These are phyloP conservation scores for Plantago elongata DNA, from an alignment of 257 asterid species.

Conservation along the genomic window DNA sequence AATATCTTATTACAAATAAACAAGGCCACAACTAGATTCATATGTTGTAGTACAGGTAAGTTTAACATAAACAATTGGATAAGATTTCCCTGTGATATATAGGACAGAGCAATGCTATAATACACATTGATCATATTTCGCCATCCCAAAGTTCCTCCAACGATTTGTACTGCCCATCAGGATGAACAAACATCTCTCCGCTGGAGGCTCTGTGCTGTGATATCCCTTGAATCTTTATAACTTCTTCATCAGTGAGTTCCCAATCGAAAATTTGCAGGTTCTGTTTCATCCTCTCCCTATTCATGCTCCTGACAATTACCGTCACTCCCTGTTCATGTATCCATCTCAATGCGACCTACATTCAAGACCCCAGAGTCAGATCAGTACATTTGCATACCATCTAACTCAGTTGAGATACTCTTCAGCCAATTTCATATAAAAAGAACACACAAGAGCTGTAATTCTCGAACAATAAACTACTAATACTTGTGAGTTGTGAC, in stretches of 20 bases:
- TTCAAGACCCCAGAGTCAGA: neutral
- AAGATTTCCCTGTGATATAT: no score
- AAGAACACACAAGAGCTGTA: neutral
- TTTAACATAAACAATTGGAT: no score
- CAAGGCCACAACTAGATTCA: no score
- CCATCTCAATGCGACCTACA: slow-evolving; percentile 40
- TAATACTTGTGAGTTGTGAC: neutral
- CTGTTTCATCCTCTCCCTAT: slow-evolving; percentile 29
- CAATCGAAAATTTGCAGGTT: slow-evolving; percentile 32
- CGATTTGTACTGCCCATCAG: slow-evolving; percentile 38
- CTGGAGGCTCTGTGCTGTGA: slow-evolving; percentile 31
- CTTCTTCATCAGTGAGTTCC: slow-evolving; percentile 36
- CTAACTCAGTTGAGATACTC: no score
- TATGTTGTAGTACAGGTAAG: no score
- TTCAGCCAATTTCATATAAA: neutral
- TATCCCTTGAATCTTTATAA: slow-evolving; percentile 28
- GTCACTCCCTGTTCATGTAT: slow-evolving; percentile 30
- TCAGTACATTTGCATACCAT: no score
- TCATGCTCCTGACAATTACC: slow-evolving; percentile 32
- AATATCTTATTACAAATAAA: no score
- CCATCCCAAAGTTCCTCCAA: slow-evolving; percentile 55
- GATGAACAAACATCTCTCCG: slow-evolving; percentile 13
- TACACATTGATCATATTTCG: slow-evolving; percentile 25
- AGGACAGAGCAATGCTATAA: no score
- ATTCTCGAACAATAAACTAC: neutral